Conservation (phyloP, 176 grass and related monocot genomes). For the Puya raimondii region DNA sequence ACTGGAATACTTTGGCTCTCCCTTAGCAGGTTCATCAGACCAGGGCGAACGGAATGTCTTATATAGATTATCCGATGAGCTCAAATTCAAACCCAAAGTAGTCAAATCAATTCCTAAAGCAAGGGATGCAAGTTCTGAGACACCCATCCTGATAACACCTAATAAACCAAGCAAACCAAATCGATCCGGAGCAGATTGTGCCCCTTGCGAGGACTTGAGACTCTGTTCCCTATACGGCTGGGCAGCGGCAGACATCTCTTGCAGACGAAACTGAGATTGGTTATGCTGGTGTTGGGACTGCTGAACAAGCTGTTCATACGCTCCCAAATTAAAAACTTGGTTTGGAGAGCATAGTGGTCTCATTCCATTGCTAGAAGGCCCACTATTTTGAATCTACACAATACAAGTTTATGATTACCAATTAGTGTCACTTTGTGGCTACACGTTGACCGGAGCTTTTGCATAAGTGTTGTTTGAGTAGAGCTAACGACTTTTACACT, state of each 20-base stretch:
- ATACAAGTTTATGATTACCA: not conserved
- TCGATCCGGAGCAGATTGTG: constrained; percentile 14
- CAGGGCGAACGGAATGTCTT: constrained; percentile 28
- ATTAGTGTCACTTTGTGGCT: not conserved
- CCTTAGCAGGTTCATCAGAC: constrained; percentile 22
- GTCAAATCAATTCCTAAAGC: constrained; percentile 27
- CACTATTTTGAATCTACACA: constrained; percentile 24
- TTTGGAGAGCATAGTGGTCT: constrained; percentile 9
- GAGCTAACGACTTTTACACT: too few relatives aligned
- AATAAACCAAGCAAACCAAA: constrained; percentile 19
- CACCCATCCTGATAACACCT: constrained; percentile 18
- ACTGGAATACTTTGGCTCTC: constrained; percentile 22
- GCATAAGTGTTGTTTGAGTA: too few relatives aligned
- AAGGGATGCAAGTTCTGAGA: constrained; percentile 16
- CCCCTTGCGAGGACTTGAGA: constrained; percentile 10
- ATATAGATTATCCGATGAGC: constrained; percentile 23
- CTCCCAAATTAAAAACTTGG: constrained; percentile 6
- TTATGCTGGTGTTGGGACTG: constrained; percentile 21
- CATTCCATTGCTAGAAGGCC: constrained; percentile 15
- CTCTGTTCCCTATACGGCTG: constrained; percentile 27
- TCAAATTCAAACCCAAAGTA: constrained; percentile 24
- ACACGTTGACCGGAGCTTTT: too few relatives aligned
- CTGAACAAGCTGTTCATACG: constrained; percentile 26
- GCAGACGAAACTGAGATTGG: constrained; percentile 22
- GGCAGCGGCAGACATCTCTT: constrained; percentile 18